These are phyloP conservation scores for Picea sitchensis DNA, from an alignment of 75 land plant genomes.

Conservation along the genomic window DNA sequence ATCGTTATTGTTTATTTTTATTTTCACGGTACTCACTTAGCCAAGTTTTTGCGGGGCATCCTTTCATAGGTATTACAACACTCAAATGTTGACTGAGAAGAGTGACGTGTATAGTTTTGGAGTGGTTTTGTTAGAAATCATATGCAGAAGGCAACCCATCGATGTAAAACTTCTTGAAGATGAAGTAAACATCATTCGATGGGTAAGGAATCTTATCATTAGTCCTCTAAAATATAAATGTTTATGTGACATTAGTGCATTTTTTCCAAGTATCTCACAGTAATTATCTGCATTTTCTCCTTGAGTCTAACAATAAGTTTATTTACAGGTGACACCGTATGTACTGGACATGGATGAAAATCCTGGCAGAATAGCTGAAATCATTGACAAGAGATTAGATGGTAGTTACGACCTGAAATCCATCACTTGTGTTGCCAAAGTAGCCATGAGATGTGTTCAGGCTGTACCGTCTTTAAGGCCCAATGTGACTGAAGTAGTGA, in stretches of 20 bases:
- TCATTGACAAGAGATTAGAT: not conserved
- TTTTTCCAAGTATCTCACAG: too few species aligned
- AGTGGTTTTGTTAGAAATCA: slow-evolving; percentile 11
- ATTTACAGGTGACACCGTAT: not conserved
- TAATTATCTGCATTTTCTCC: not conserved
- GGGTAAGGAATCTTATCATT: not conserved
- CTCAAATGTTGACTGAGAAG: slow-evolving; percentile 15
- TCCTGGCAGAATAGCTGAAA: not conserved
- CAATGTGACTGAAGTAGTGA: slow-evolving; percentile 23
- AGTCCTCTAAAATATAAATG: not conserved
- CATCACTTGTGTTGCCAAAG: not conserved
- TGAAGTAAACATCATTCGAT: not conserved
- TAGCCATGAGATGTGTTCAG: slow-evolving; percentile 29
- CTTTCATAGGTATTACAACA: slow-evolving; percentile 3
- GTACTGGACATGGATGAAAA: not conserved
- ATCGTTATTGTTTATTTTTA: too few species aligned
- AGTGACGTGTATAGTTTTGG: slow-evolving; percentile 25
- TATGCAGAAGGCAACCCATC: not conserved
- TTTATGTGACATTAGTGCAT: not conserved
- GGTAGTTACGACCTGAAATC: slow-evolving; percentile 12
- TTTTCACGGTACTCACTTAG: too few species aligned
- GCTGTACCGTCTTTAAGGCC: slow-evolving; percentile 18
- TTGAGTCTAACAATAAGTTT: not conserved
- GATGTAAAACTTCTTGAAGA: not conserved
- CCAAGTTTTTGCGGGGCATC: too few species aligned